Evolutionary conservation across 2,329 filamentous ascomycete genomes (phyloP).

Genomic region (Keithomyces neogunnii): DNA sequence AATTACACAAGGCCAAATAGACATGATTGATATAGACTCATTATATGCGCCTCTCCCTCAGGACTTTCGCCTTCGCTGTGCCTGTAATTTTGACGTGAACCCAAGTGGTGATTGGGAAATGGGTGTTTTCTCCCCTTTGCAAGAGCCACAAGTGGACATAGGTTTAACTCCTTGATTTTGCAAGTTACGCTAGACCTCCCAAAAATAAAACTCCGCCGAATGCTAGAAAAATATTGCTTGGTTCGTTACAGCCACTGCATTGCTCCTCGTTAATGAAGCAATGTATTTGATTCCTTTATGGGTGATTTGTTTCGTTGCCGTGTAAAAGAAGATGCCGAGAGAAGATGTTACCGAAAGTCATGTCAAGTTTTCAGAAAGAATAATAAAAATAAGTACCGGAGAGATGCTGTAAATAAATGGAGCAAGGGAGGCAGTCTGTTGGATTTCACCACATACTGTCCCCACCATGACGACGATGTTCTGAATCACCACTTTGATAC

Average conservation of each 20-base stretch:
- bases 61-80: conserved; percentile 1
- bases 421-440: conserved; percentile 2
- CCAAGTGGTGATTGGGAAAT: neutral
- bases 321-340: conserved; percentile 7
- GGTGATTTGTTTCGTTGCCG: neutral
- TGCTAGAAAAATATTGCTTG: conserved; percentile 19
- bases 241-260: conserved; percentile 12
- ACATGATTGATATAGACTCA: neutral
- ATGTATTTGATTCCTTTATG: conserved; percentile 4
- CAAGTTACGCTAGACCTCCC: conserved; percentile 16
- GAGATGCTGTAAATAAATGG: conserved; percentile 8
- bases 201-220: conserved; percentile 23
- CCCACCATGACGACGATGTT: conserved; percentile 25
- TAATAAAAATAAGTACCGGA: neutral
- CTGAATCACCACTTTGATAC: conserved; percentile 24
- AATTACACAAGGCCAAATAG: neutral
- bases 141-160: neutral
- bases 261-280: conserved; percentile 10
- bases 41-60: neutral
- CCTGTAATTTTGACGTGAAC: neutral
- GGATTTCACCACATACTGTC: conserved; percentile 35
- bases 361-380: conserved; percentile 10
- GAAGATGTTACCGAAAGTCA: neutral
- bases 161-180: conserved; percentile 11
- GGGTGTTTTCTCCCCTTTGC: neutral